Conservation (phyloP, 106 monocot genomes). For the Acorus calamus region DNA sequence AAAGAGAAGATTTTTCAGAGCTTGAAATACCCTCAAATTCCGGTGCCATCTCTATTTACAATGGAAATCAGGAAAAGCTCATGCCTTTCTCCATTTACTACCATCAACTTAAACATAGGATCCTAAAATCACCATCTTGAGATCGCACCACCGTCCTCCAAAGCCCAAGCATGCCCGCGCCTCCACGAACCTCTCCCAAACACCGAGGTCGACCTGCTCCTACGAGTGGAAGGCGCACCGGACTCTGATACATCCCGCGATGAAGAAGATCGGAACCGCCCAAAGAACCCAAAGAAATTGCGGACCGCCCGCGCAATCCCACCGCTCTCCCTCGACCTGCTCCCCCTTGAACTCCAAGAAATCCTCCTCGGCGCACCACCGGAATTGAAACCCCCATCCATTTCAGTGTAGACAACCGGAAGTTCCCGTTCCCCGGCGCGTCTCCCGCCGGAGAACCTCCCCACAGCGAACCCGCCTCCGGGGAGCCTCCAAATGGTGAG, state of each 20-base stretch:
- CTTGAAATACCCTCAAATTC: no score
- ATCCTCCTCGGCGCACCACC: constrained; percentile 29
- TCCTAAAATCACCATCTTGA: no score
- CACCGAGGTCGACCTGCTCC: constrained; percentile 4
- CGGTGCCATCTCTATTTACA: no score
- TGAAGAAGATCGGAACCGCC: constrained; percentile 7
- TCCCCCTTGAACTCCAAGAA: constrained; percentile 25
- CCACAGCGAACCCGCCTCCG: constrained; percentile 39
- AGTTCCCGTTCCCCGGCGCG: constrained; percentile 23
- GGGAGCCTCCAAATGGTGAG: constrained; percentile 48
- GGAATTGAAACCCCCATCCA: constrained; percentile 40
- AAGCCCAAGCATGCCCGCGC: no score
- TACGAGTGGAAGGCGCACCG: constrained; percentile 3
- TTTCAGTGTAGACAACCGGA: constrained; percentile 45
- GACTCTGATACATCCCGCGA: constrained; percentile 4
- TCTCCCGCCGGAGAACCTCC: constrained; percentile 32
- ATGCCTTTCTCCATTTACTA: no score
- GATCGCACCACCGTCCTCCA: no score
- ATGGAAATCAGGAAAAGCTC: no score
- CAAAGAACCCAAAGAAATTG: constrained; percentile 19
- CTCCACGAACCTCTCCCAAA: not conserved
- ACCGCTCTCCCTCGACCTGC: constrained; percentile 23
- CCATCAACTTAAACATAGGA: no score
- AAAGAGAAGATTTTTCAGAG: no score
- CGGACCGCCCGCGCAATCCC: constrained; percentile 20